Evolutionary conservation across 108 stramenopile species (phyloP).

Genomic region (Nitzschia putrida): DNA sequence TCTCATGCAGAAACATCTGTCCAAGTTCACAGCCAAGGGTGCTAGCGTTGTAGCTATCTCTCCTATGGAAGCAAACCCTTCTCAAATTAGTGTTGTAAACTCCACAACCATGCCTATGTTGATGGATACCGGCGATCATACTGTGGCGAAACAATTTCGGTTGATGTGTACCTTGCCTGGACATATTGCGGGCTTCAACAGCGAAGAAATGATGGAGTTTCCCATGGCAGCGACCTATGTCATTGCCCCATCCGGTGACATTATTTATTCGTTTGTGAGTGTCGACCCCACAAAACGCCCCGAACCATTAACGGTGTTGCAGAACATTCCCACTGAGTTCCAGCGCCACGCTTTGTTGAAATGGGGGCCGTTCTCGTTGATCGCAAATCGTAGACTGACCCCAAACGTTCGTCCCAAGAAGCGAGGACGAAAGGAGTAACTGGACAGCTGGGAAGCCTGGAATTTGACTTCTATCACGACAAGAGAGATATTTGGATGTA

Average conservation of each 20-base stretch:
- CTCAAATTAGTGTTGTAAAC: slow-evolving; percentile 1
- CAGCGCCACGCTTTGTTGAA: slow-evolving; percentile 1
- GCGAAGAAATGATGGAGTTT: slow-evolving; percentile 9
- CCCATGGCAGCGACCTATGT: slow-evolving; percentile 30
- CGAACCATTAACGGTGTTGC: slow-evolving; percentile 22
- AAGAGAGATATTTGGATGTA: too few species aligned
- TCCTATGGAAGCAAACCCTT: background rate
- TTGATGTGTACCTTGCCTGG: slow-evolving; percentile 10
- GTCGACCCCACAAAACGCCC: slow-evolving; percentile 18
- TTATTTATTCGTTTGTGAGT: slow-evolving; percentile 16
- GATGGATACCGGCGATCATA: slow-evolving; percentile 1
- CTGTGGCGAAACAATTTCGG: slow-evolving; percentile 12
- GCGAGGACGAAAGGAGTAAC: background rate
- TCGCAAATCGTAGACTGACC: slow-evolving; percentile 1
- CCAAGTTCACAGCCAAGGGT: slow-evolving; percentile 29
- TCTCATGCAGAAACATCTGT: slow-evolving; percentile 7
- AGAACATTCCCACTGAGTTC: slow-evolving; percentile 13
- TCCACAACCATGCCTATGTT: slow-evolving; percentile 7
- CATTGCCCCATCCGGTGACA: slow-evolving; percentile 10
- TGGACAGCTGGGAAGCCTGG: too few species aligned
- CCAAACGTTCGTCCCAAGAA: background rate
- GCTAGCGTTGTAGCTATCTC: slow-evolving; percentile 21
- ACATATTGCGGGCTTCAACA: background rate
- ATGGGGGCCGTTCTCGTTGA: slow-evolving; percentile 13
- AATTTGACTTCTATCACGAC: too few species aligned